Evolutionary conservation across 129 eudicot genomes (phyloP), one percentile per base, ranked within the genome.

Genomic region (Tagetes patula): DNA sequence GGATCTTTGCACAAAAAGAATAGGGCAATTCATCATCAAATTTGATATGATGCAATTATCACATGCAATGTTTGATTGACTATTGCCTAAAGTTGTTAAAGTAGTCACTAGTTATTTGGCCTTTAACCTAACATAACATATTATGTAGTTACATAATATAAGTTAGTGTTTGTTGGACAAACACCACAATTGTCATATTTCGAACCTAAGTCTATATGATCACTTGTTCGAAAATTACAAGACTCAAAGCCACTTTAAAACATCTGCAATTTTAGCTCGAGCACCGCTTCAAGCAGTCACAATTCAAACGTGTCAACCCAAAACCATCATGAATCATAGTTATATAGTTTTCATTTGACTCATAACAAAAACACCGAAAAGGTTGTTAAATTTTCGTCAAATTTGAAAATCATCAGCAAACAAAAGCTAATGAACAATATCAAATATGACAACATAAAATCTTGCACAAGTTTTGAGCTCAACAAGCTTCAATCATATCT

Each of bases 391-490:
- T 77, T 4, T 77, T 77, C 65, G 58, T 61, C 71, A 77, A 70
- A 13, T 41, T 77, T 48, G 5, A 1, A 46, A 48, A 77, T 70
- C 71, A 77, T 40, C 46, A 48, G 71, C 81, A 77, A 20, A 61
- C 37, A 60, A 6, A 37, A 37, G 76, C 76, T 20, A 61, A 54
- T 39, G 48, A 77, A 61, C 71, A 10, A 0, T 7, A 20, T 36
- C 1, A 70, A 77, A 77, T 27, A 30, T 39, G 81, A 70, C 81
- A 61, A 70, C 81, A 70, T 70, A 14, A 20, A 49, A 49, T 70
- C 9, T 77, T n/a, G 71, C 81, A 70, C 66, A n/a, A 70, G 8
- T 70, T 70, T 77, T 77, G 71, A 77, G 76, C 81, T 60, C 76
- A 49, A 61, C 81, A 70, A 70, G 49, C 70, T 38, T 61, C 46